Evolutionary conservation across 768 basidiomycete genomes (phyloP), one percentile per base, ranked within the genome.

Genomic region (Mycena leptocephala): DNA sequence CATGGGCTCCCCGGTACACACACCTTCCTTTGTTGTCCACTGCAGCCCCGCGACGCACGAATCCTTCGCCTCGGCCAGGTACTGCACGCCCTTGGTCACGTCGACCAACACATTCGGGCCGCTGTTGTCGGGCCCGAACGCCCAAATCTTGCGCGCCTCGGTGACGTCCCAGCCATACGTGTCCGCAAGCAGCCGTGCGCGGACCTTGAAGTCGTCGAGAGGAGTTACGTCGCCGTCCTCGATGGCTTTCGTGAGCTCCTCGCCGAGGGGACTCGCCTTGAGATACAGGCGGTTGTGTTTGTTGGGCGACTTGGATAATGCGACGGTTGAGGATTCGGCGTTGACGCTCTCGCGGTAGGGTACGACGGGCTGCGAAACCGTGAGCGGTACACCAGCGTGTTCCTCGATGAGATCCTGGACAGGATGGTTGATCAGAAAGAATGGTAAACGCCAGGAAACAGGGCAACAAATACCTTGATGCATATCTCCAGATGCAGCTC

Each of bases 401-500:
- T 99, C 98, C 83, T 99, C 97, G 92, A 97, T 95, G 80, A 99
- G 92, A 91, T 99, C 98, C 96, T 96, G 78, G 11, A 73, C 26
- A 11, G 14, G 65, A 33, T 63, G 48, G 56, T 74, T 70, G 53
- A 53, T 33, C 53, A 56, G 35, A 67, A 73, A 61, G 58, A 18
- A 11, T 75, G n/a, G 32, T 20, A 20, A 68, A 28, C 9, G 24
- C 7, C 24, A 51, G 5, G 46, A 35, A 56, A 6, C 13, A 26
- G 35, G 10, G 33, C 35, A 24, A n/a, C n/a, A 64, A 62, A 64
- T 72, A 95, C 95, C 93, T 99, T 99, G 88, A 99, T 90, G 89
- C 98, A 99, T 84, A 99, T 99, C 86, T 99, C 98, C 89, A 99
- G 90, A 86, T 99, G 98, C 75, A 99, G 92, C 87, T 99, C 98